A percentile compares a stretch with the other conserved stretches of the same genome.
These are phyloP conservation scores for Globisporangium iwayamae DNA, from an alignment of 352 stramenopile species.

Conservation along the genomic window DNA sequence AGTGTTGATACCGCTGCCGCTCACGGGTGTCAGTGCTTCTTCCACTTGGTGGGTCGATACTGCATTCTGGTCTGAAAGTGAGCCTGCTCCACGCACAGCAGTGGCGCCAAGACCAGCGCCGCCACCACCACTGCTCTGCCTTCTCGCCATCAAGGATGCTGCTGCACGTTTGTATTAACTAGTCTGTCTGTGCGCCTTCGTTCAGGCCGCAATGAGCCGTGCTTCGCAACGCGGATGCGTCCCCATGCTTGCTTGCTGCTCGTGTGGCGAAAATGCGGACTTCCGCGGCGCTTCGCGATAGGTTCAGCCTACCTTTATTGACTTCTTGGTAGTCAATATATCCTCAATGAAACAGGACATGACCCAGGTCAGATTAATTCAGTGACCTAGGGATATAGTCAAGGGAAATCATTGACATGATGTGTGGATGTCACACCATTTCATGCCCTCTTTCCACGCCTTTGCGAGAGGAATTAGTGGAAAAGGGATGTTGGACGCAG, in stretches of 20 bases:
- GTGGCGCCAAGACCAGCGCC: background rate
- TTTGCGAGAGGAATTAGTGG: too few species aligned
- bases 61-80: background rate
- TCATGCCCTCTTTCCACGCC: too few species aligned
- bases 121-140: background rate
- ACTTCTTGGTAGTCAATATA: too few species aligned
- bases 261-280: background rate
- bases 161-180: too few species aligned
- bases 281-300: background rate
- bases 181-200: background rate
- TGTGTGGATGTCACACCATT: too few species aligned
- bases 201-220: background rate
- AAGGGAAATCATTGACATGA: too few species aligned
- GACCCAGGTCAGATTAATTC: too few species aligned
- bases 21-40: slow-evolving; percentile 29
- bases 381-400: too few species aligned
- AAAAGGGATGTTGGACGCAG: too few species aligned
- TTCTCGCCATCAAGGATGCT: background rate
- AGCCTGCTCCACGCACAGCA: background rate
- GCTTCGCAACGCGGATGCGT: background rate
- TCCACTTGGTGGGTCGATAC: background rate
- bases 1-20: slow-evolving; percentile 50
- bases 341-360: too few species aligned
- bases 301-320: too few species aligned
- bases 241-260: background rate